Evolutionary conservation across 164 flowering plant species (phyloP).

Genomic region (Akebia trifoliata): DNA sequence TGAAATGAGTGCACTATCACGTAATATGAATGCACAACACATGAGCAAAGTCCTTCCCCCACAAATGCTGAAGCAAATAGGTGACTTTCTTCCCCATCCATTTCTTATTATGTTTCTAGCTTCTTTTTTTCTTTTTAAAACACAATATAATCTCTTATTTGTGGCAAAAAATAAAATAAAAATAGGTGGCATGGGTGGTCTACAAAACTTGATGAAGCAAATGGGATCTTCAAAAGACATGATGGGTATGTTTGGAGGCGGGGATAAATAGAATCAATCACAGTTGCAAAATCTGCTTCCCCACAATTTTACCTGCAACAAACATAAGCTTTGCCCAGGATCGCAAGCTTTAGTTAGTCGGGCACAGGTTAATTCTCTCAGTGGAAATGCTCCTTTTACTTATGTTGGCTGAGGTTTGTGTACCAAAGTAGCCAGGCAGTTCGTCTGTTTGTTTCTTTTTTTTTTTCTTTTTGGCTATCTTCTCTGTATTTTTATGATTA

Average conservation of each 20-base stretch:
- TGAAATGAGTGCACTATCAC: constrained; percentile 83
- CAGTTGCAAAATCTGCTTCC: neutral
- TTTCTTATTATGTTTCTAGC: neutral
- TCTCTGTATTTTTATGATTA: too few relatives aligned
- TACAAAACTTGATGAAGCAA: constrained; percentile 95
- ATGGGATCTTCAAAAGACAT: constrained; percentile 85
- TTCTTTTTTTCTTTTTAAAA: neutral
- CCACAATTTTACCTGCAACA: neutral
- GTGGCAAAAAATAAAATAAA: neutral
- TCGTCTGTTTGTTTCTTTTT: too few relatives aligned
- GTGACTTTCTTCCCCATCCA: neutral
- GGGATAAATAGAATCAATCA: constrained; percentile 32
- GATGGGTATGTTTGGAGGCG: constrained; percentile 86
- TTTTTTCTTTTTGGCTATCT: too few relatives aligned
- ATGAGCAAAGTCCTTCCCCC: constrained; percentile 97
- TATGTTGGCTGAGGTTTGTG: too few relatives aligned
- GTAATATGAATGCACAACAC: constrained; percentile 93
- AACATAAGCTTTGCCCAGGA: neutral
- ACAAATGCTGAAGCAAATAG: constrained; percentile 90
- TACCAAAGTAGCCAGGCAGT: too few relatives aligned
- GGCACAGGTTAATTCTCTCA: neutral
- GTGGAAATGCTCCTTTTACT: neutral
- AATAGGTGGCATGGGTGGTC: constrained; percentile 78
- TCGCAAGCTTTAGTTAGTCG: neutral
- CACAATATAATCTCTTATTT: neutral